Base-by-base conservation (phyloP, 768 basidiomycete genomes). In the Pleurotus eryngii region DNA sequence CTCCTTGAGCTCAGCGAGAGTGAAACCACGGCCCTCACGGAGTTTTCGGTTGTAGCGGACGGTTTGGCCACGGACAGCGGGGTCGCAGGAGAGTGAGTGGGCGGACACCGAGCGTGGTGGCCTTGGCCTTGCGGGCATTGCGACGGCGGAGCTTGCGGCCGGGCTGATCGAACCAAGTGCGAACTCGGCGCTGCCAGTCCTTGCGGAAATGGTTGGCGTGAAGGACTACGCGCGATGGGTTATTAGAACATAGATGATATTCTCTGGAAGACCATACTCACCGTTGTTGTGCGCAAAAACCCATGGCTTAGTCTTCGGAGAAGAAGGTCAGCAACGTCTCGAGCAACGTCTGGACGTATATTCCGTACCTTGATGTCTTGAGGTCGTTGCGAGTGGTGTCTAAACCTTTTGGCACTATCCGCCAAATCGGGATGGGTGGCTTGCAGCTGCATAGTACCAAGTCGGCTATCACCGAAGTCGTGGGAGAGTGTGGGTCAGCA, bases 91-190 rank as follows among this genome's bases (percentile, higher is more conserved):
- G 89, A 60, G 85, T 80, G 62, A 93, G 85, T 46, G 92, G 97
- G 69, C 93, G 92, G 62, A 94, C 92, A 65, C 97, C 97, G 57
- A 97, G 89, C 60, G 85, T 73, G 46, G 93, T 84, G 57, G 94
- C 93, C 80, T 97, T 98, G 65, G 80, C 78, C 76, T 93, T 89
- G 76, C 97, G 92, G 45, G 95, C 93, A 47, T 80, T 86, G 72
- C 97, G 90, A 72, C 97, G 84, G 73, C 92, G 90, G 74, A 95
- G 90, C 80, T 98, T 98, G 72, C 92, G 90, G 49, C 95, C 96
- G 57, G 97, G 94, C 78, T 99, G 97, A 81, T 98, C 91, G 74
- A 98, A 98, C 95, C 95, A 95, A 70, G 93, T 96, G 76, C 89
- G 89, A 67, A 96, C 94, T 63, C 89, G 90, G 70, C 87, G 83